A percentile compares a stretch with the other conserved stretches of the same genome.
These are phyloP conservation scores for Monosporozyma solicola DNA, from an alignment of 805 yeast species.

Conservation along the genomic window DNA sequence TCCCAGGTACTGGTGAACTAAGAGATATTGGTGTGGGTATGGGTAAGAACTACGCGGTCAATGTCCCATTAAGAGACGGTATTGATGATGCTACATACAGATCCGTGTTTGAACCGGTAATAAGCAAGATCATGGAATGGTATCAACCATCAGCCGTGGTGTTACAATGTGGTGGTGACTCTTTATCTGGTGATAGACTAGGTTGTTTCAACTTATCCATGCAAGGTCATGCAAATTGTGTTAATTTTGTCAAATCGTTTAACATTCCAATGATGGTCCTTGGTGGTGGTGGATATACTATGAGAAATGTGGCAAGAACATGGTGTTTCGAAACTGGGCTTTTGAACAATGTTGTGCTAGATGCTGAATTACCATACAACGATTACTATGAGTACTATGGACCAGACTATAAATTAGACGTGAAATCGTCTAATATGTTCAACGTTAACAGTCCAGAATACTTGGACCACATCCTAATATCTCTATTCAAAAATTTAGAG, in stretches of 20 bases:
- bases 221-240: slow-evolving; percentile 93
- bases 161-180: slow-evolving; percentile 96
- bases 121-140: slow-evolving; percentile 83
- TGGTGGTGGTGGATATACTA: slow-evolving; percentile 98
- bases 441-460: slow-evolving; percentile 93
- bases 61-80: slow-evolving; percentile 91
- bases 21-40: slow-evolving; percentile 84
- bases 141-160: slow-evolving; percentile 92
- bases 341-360: slow-evolving; percentile 58
- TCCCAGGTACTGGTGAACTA: slow-evolving; percentile 94
- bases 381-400: slow-evolving; percentile 97
- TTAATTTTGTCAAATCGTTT: slow-evolving; percentile 76
- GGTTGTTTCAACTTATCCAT: slow-evolving; percentile 92
- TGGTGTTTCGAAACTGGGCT: slow-evolving; percentile 94
- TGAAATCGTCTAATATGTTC: slow-evolving; percentile 91
- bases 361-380: slow-evolving; percentile 73
- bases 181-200: slow-evolving; percentile 82
- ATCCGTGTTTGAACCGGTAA: slow-evolving; percentile 67
- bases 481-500: slow-evolving; percentile 69
- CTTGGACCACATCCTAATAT: slow-evolving; percentile 70
- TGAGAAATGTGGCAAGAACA: slow-evolving; percentile 84
- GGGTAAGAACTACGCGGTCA: slow-evolving; percentile 81
- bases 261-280: slow-evolving; percentile 84
- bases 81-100: slow-evolving; percentile 86
- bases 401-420: slow-evolving; percentile 92